Evolutionary conservation across 139 green algal species (phyloP), one percentile per base, ranked within the genome.

Genomic region (Closterium sp.): DNA sequence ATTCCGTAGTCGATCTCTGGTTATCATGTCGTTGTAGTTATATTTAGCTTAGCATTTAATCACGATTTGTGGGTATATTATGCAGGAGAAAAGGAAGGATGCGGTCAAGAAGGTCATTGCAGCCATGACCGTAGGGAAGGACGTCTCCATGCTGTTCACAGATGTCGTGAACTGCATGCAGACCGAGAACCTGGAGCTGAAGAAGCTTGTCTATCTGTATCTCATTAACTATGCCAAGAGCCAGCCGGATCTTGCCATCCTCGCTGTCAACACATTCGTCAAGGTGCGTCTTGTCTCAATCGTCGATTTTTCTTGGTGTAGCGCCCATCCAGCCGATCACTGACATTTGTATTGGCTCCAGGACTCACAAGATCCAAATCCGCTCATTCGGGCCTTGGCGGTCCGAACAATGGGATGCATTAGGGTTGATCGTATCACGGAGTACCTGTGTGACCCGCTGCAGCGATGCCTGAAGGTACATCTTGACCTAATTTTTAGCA

Each of bases 401-500:
- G 97, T 99, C 34, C 95, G 98, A 76, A 99, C 98, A 16, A 99
- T 99, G 98, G 98, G 98, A 34, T 99, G 98, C 96, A 99, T 99
- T 91, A 95, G 98, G 25, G 98, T 99, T 36, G 97, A 99, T 93
- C 98, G 97, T 86, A 99, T 99, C 94, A 99, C 97, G 43, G 98
- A 99, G 94, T 99, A 99, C 91, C 95, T 99, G 32, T 99, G 98
- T 91, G 98, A 99, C 94, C 98, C 98, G 2, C 95, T 99, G 91
- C 95, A 98, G 91, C 93, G 95, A 25, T 97, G 96, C 90, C 95
- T 98, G 1, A 97, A 98, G 96, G 97, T 97, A 38, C 83, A 86
- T 1, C 21, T 12, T 23, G 16, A 34, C 83, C 0, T 34, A 31
- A 86, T 86, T 25, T 3, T 86, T 6, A 86, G 9, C 83, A 21